Evolutionary conservation across 2,329 filamentous ascomycete species (phyloP).

Genomic region (Chaetomium strumarium): DNA sequence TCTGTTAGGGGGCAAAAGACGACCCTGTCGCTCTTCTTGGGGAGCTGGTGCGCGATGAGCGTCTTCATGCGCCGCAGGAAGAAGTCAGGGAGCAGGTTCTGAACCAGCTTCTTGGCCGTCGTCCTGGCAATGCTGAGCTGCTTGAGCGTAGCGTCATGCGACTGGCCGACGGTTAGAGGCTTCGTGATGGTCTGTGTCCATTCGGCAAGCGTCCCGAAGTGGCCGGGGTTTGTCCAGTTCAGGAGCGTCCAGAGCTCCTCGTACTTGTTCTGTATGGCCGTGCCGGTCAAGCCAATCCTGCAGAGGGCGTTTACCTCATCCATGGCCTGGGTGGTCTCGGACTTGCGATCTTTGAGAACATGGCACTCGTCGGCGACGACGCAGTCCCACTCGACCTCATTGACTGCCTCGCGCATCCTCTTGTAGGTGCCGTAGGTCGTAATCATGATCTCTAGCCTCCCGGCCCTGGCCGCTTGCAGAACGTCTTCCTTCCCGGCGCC

Average conservation of each 20-base stretch:
- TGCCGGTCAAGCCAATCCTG: constrained; percentile 87
- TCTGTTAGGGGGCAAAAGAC: constrained; percentile 91
- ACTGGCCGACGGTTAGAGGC: constrained; percentile 81
- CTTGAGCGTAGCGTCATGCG: constrained; percentile 79
- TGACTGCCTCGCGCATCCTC: constrained; percentile 66
- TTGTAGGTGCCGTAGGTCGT: constrained; percentile 92
- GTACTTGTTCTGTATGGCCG: constrained; percentile 96
- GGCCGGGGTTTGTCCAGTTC: constrained; percentile 91
- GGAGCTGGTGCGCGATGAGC: constrained; percentile 84
- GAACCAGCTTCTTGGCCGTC: constrained; percentile 76
- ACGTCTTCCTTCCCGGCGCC: constrained; percentile 63
- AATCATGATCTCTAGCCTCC: constrained; percentile 82
- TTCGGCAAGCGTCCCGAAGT: constrained; percentile 55
- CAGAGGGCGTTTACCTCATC: constrained; percentile 86
- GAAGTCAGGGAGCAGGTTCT: constrained; percentile 82
- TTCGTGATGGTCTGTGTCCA: constrained; percentile 76
- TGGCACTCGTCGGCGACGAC: constrained; percentile 95
- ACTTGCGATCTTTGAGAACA: constrained; percentile 70
- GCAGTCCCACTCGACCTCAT: constrained; percentile 86
- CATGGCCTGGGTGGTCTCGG: constrained; percentile 80
- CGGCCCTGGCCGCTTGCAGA: constrained; percentile 65
- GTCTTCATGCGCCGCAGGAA: constrained; percentile 92
- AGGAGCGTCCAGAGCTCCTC: constrained; percentile 94
- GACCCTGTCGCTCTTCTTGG: constrained; percentile 89
- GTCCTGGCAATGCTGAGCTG: constrained; percentile 76